Evolutionary conservation across 2,329 filamentous ascomycete species (phyloP), one percentile per base, ranked within the genome.

Genomic region (Aspergillus flavus): DNA sequence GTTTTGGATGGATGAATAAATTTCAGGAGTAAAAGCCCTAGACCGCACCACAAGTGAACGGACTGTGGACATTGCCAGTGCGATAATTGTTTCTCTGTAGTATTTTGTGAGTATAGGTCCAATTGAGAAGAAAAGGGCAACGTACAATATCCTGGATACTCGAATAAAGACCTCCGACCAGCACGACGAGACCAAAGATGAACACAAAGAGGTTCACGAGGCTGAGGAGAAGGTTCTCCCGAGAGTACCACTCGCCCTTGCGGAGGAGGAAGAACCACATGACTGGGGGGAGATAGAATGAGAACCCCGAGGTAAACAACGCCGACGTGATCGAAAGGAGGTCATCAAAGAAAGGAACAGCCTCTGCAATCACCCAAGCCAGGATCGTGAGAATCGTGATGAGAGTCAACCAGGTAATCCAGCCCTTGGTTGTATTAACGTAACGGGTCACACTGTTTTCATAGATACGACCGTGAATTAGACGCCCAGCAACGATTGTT

Each of bases 291-390:
- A 88, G 68, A 45, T 85, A 95, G 81, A 94, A 95, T 72, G 94
- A 94, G 82, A 95, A 95, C 45, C 92, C 92, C 69, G 89, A 92
- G 76, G 94, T 91, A 71, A 94, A 94, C 0, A 95, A 84, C 3
- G 91, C 91, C 39, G 75, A 76, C 1, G 28, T 32, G 16, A 52
- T 52, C 12, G 48, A 52, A 3, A 52, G 16, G 2, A 52, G 6
- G 7, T 52, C 48, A 12, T 52, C 48, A 11, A 52, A 52, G 48
- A 52, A 52, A 34, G 48, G 48, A 21, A 52, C n/a, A 4, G 48
- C 48, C 48, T 52, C 48, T 6, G 48, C 48, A 14, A 52, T 52
- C 3, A 52, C 28, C 48, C 48, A 52, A 1, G 48, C 28, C 6
- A 52, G 16, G 11, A 52, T 52, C 3, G 48, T 52, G 16, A 52